Conservation (phyloP, 2,329 filamentous ascomycete genomes). For the Hansfordia pulvinata region DNA sequence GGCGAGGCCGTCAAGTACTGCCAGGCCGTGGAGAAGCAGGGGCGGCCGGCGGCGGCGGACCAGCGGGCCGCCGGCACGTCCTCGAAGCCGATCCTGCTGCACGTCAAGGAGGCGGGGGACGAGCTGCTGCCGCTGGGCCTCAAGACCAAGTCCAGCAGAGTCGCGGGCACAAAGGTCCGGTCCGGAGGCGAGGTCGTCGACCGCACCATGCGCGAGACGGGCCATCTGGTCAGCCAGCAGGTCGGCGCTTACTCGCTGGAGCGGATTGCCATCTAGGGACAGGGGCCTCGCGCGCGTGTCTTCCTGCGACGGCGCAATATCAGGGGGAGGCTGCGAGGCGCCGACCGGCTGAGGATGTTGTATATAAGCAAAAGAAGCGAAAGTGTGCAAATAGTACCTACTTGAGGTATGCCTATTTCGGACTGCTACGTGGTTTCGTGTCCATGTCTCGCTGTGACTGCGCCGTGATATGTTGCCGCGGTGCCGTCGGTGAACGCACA, state of each 20-base stretch:
- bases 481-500: too few species aligned
- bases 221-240: conserved; percentile 64
- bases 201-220: conserved; percentile 60
- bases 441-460: too few species aligned
- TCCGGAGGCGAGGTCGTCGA: conserved; percentile 56
- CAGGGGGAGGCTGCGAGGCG: too few species aligned
- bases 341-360: too few species aligned
- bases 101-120: conserved; percentile 26
- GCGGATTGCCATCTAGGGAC: conserved; percentile 49
- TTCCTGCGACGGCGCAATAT: too few species aligned
- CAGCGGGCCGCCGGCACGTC: conserved; percentile 13
- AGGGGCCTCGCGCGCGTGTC: too few species aligned
- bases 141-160: conserved; percentile 36
- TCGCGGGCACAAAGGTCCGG: conserved; percentile 44
- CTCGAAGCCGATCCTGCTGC: conserved; percentile 29
- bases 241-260: conserved; percentile 77
- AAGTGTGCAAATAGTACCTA: too few species aligned
- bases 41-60: conserved; percentile 4
- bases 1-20: conserved; percentile 53
- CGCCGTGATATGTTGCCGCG: too few species aligned
- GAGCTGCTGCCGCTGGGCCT: conserved; percentile 58
- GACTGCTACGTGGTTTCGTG: too few species aligned
- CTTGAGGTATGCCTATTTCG: too few species aligned
- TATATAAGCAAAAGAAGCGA: too few species aligned
- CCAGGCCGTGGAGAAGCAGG: conserved; percentile 20